phyloP scores from a whole-genome alignment of 208 protist genomes.

The Leishmania mexicana region DNA sequence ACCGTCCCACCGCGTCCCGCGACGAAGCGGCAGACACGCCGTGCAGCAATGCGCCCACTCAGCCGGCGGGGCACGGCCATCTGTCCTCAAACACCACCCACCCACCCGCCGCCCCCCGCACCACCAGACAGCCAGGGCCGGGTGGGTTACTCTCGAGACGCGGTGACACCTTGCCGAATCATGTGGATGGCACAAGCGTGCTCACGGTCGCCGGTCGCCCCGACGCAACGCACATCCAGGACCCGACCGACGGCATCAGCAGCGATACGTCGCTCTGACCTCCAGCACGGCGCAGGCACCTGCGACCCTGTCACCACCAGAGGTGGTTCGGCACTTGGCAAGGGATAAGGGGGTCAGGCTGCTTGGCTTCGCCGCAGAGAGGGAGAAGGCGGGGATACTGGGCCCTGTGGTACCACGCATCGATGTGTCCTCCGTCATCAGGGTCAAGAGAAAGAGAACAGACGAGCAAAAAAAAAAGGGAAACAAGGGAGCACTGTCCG shows the following conservation, averaged over 20 bases:
- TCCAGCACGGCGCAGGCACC: neutral
- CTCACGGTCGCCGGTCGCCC: neutral
- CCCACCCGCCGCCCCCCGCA: no score
- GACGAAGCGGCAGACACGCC: neutral
- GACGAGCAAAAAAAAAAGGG: neutral
- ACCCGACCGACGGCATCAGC: neutral
- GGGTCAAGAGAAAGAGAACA: neutral
- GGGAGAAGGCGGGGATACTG: neutral
- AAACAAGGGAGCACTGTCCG: neutral
- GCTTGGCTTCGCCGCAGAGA: neutral
- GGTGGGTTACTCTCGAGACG: neutral
- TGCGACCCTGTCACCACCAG: neutral
- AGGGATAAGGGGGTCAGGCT: neutral
- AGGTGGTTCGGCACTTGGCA: neutral
- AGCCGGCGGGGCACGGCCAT: no score
- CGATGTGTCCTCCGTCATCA: neutral
- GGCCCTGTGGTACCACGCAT: neutral
- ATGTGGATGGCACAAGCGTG: neutral
- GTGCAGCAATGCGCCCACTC: no score
- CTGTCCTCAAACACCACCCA: neutral
- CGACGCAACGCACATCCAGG: neutral
- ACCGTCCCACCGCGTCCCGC: neutral
- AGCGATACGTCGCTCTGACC: neutral
- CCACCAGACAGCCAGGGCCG: neutral
- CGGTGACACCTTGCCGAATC: neutral